Conservation (phyloP, 75 land plant genomes). For the Cupressus sempervirens region DNA sequence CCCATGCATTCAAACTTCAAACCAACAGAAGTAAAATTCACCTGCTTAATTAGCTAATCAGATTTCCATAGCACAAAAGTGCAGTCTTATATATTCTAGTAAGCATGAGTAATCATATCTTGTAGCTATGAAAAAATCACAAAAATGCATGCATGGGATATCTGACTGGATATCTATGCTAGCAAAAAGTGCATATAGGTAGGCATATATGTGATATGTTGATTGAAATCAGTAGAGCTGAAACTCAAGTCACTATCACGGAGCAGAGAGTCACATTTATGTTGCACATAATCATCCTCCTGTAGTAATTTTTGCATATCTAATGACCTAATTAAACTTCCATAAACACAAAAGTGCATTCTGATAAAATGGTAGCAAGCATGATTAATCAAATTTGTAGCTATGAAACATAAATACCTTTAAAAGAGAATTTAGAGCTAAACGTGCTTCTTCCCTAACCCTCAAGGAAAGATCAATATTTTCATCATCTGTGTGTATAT, state of each 20-base stretch:
- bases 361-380: not conserved
- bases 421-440: conserved; percentile 58
- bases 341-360: not conserved
- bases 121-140: not conserved
- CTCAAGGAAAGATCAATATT: conserved; percentile 32
- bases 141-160: not conserved
- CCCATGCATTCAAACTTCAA: not conserved
- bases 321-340: not conserved
- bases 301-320: not conserved
- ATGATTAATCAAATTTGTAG: not conserved
- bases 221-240: not conserved
- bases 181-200: not conserved
- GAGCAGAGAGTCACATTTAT: not conserved
- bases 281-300: not conserved
- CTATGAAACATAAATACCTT: conserved; percentile 45
- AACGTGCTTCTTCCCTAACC: conserved; percentile 48
- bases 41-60: not conserved
- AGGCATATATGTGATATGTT: not conserved
- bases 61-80: not conserved
- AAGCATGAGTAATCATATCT: not conserved
- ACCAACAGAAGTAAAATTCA: not conserved
- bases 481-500: conserved; percentile 21
- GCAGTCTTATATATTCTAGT: not conserved
- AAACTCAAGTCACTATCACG: not conserved
- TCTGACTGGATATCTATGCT: not conserved